Evolutionary conservation across 176 grass and related monocot species (phyloP), one percentile per base, ranked within the genome.

Genomic region (Triticum urartu): DNA sequence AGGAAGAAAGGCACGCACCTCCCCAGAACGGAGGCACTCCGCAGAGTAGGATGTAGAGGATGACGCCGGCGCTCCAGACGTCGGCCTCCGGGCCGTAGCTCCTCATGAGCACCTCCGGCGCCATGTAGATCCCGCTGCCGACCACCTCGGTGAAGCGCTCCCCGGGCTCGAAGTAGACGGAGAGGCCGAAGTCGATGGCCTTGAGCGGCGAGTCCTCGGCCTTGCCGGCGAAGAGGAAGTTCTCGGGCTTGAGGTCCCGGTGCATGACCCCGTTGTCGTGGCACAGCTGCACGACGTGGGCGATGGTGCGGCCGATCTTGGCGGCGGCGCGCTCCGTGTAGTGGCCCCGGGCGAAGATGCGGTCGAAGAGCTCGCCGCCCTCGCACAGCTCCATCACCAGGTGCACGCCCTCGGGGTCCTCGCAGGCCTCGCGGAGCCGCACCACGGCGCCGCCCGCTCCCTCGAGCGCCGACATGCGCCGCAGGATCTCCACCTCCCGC

Each of bases 381-480:
- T 99, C 97, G 86, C 97, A 99, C 66, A 99, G 92, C 92, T 99
- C 97, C 94, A 99, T 99, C 42, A 99, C 94, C 75, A 99, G 87
- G 89, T 99, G 97, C 83, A 99, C 94, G 70, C 82, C 86, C 77
- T 88, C 79, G 17, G 45, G 4, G 73, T 97, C 90, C 92, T 97
- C 95, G 86, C 77, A 89, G 5, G 95, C 92, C 73, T 92, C 92
- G 26, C 87, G 79, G 11, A 94, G 90, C 20, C 11, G 45, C 62
- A 87, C 94, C 21, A 94, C 80, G 25, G 30, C 38, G 1, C 58
- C 86, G 28, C 24, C 83, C 64, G 62, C 79, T 1, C 17, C 48
- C 71, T 20, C 77, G 54, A 7, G 60, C 22, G 61, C 78, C 38
- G 60, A 91, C 76, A 98, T 43, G 52, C 79, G 63, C 5, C 83